A percentile compares a stretch with the other conserved stretches of the same genome.
phyloP scores from a whole-genome alignment of 2,329 filamentous ascomycete species.

The Pestalotiopsis sp. region DNA sequence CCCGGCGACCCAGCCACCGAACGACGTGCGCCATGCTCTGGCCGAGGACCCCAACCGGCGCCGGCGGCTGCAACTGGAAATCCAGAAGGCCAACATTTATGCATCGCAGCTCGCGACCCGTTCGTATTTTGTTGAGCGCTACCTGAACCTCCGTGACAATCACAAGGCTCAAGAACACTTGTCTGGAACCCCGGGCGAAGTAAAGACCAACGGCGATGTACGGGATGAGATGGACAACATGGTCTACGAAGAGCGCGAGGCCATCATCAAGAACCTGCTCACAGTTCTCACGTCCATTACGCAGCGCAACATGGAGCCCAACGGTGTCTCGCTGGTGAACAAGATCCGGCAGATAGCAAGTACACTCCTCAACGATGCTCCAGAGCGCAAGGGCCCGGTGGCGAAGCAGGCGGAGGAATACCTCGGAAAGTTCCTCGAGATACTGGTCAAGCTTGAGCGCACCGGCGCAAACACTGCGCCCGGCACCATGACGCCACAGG shows the following conservation, averaged over 20 bases:
- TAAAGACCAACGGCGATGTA: slow-evolving; percentile 27
- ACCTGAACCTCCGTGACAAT: slow-evolving; percentile 75
- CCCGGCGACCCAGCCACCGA: slow-evolving; percentile 46
- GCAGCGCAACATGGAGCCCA: slow-evolving; percentile 83
- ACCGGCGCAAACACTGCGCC: slow-evolving; percentile 38
- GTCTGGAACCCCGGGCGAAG: neutral
- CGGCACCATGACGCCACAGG: slow-evolving; percentile 51
- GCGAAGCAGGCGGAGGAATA: slow-evolving; percentile 50
- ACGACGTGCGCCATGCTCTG: slow-evolving; percentile 55
- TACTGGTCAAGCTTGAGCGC: slow-evolving; percentile 75
- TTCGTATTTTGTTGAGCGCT: slow-evolving; percentile 85
- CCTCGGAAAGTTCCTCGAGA: slow-evolving; percentile 41
- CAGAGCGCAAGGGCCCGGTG: slow-evolving; percentile 54
- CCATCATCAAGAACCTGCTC: slow-evolving; percentile 80
- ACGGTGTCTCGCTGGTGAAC: slow-evolving; percentile 67
- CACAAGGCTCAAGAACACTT: slow-evolving; percentile 47
- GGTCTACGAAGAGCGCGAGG: slow-evolving; percentile 76
- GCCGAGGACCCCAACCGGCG: slow-evolving; percentile 52
- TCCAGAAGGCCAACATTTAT: slow-evolving; percentile 91
- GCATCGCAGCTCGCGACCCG: slow-evolving; percentile 79
- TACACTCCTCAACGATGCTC: slow-evolving; percentile 68
- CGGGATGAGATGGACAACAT: slow-evolving; percentile 52
- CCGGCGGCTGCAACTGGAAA: slow-evolving; percentile 75
- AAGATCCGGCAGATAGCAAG: slow-evolving; percentile 86
- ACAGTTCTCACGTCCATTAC: slow-evolving; percentile 76